Percentiles rank a stretch among this genome's conserved stretches.
These are phyloP conservation scores for Penicillium simplicissimum DNA, from an alignment of 495 filamentous ascomycete species.

Conservation along the genomic window DNA sequence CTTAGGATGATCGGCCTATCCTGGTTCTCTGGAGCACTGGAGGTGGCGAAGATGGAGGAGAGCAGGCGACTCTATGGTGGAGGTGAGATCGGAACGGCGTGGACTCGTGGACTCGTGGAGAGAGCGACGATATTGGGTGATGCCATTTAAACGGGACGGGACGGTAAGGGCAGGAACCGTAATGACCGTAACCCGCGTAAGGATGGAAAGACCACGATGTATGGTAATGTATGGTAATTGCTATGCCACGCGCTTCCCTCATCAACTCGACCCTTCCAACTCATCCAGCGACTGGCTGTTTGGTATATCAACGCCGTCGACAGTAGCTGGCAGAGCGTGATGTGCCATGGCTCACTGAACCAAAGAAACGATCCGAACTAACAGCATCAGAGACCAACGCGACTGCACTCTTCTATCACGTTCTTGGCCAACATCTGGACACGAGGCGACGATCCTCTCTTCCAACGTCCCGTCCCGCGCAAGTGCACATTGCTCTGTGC, in stretches of 20 bases:
- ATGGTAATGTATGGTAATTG: background rate
- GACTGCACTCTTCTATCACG: constrained; percentile 11
- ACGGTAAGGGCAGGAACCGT: background rate
- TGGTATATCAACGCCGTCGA: background rate
- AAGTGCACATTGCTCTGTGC: background rate
- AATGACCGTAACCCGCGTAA: background rate
- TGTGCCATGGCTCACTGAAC: background rate
- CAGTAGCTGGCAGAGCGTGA: background rate
- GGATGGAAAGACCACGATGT: background rate
- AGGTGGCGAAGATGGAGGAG: constrained; percentile 1
- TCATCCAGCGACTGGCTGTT: background rate
- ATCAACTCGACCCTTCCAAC: background rate
- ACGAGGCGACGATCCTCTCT: constrained; percentile 12
- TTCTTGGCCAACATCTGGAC: constrained; percentile 2
- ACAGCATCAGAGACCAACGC: background rate
- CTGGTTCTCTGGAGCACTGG: background rate
- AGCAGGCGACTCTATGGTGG: constrained; percentile 1
- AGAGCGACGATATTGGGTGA: background rate
- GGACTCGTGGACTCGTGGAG: background rate
- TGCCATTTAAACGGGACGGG: background rate
- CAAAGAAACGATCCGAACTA: background rate
- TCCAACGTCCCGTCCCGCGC: constrained; percentile 10
- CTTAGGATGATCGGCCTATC: constrained; percentile 1
- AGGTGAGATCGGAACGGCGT: constrained; percentile 7
- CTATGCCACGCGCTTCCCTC: background rate